Evolutionary conservation across 225 moss, liverwort and hornwort genomes (phyloP).

Genomic region (Asterella californica): DNA sequence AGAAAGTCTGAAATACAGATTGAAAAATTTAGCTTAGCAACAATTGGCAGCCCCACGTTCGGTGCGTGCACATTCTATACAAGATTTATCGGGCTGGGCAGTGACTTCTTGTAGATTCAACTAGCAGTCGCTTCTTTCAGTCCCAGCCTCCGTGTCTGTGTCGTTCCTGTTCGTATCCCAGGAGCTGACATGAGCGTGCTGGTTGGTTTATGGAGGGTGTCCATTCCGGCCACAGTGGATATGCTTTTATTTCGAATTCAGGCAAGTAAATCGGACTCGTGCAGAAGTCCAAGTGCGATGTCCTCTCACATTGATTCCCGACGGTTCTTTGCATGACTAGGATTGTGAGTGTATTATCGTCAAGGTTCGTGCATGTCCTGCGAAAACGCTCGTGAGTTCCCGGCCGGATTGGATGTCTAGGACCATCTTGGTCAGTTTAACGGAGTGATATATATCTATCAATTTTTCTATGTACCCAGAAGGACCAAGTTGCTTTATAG

Average conservation of each 20-base stretch:
- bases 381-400: too few relatives aligned
- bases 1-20: not conserved
- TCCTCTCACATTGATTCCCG: too few relatives aligned
- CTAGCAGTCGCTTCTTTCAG: not conserved
- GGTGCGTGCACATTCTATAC: not conserved
- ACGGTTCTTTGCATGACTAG: not conserved
- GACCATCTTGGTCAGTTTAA: too few relatives aligned
- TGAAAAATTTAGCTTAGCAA: conserved; percentile 18
- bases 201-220: not conserved
- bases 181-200: not conserved
- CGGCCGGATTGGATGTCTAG: too few relatives aligned
- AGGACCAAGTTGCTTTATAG: too few relatives aligned
- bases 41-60: conserved; percentile 1
- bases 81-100: not conserved
- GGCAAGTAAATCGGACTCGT: not conserved
- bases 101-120: not conserved
- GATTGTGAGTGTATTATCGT: not conserved
- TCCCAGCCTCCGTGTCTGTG: not conserved
- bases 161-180: not conserved
- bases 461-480: too few relatives aligned
- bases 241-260: not conserved
- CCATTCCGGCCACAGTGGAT: not conserved
- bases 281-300: not conserved
- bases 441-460: too few relatives aligned
- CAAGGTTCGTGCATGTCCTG: too few relatives aligned